Conservation (phyloP, 2,329 filamentous ascomycete species). For the Raffaelea ambrosiae region DNA sequence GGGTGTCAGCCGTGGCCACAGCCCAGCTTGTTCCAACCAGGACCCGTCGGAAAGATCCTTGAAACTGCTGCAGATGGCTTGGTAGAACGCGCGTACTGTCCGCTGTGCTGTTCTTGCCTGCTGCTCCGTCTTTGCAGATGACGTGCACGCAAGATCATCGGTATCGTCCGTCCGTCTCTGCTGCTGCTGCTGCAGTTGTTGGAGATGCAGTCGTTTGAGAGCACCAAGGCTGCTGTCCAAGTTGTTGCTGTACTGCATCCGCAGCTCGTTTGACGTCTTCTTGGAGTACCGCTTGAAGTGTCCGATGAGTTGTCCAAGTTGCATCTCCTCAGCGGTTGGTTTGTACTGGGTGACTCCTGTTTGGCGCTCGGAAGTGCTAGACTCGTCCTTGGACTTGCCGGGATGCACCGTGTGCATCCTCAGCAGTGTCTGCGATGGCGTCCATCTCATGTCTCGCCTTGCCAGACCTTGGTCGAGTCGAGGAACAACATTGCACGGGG, state of each 20-base stretch:
- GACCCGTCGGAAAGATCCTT: neutral
- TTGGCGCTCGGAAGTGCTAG: too few relatives aligned
- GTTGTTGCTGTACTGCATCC: neutral
- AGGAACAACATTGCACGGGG: neutral
- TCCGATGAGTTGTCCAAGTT: too few relatives aligned
- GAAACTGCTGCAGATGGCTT: neutral
- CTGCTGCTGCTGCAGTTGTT: neutral
- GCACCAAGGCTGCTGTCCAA: neutral
- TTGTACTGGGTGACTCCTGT: too few relatives aligned
- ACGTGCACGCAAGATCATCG: too few relatives aligned
- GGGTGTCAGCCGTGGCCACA: constrained; percentile 38
- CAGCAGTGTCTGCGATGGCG: neutral
- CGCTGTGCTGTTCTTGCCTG: neutral
- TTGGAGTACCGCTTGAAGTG: too few relatives aligned
- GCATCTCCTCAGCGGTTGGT: too few relatives aligned
- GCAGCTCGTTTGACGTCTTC: neutral
- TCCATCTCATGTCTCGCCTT: neutral
- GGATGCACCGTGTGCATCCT: too few relatives aligned
- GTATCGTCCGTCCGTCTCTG: too few relatives aligned
- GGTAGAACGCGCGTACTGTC: neutral
- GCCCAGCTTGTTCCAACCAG: constrained; percentile 32
- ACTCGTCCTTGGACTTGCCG: too few relatives aligned
- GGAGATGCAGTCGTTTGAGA: neutral
- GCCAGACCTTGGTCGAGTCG: neutral
- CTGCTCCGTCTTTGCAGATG: neutral